Evolutionary conservation across 1,284 basidiomycete species (phyloP), one percentile per base, ranked within the genome.

Genomic region (Papiliotrema fonsecae): DNA sequence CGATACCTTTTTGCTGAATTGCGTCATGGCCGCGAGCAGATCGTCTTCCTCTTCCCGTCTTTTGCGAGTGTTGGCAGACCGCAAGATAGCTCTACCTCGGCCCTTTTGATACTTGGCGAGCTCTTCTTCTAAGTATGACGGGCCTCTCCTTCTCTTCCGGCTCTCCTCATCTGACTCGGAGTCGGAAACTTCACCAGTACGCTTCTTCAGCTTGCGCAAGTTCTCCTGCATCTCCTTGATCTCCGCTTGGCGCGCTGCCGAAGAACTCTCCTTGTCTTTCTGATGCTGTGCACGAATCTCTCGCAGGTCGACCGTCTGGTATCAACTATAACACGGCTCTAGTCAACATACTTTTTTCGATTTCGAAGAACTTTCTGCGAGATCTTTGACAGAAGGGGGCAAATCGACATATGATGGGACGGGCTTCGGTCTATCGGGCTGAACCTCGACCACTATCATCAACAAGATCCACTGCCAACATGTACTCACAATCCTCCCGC

Each of bases 181-280:
- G 42, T 69, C 68, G 0, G 65, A 70, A 10, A 50, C 61, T 10
- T 67, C 56, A 1, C 67, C 70, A 2, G 50, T 55, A 4, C 60
- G 58, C 49, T 73, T 72, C 50, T 73, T 78, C 9, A 92, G 78
- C 57, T 81, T 85, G 24, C 87, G 83, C 49, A 97, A 86, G 46
- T 91, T 87, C 3, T 83, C 84, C 70, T 96, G 87, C 80, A 96
- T 87, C 57, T 81, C 83, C 60, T 83, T 85, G 49, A 96, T 92
- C 69, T 93, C 86, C 5, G 81, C 78, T 64, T 83, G 81, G 24
- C 86, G 83, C 9, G 81, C 75, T 28, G 79, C 78, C 42, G 86
- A 89, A 57, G 1, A 75, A 11, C 80, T 78, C 13, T 77, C 77
- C 68, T 84, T 79, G 55, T 86, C 84, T 45, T 82, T 74, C 1